Base-by-base conservation (phyloP, 148 eudicot species). In the Agrostemma githago region DNA sequence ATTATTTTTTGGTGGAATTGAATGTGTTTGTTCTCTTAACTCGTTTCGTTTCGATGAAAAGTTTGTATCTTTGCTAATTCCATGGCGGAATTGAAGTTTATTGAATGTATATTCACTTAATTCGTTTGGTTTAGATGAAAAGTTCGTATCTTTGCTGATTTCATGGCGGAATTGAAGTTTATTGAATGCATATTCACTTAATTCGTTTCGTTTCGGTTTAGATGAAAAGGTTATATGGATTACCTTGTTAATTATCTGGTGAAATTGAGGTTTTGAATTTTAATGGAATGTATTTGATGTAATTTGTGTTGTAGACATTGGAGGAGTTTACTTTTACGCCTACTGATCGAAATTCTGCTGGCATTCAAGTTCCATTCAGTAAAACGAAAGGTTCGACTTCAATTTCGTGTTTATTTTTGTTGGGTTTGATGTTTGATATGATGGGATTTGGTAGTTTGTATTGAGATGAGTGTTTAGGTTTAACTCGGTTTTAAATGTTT, bases 241-340 rank as follows among this genome's bases (percentile, higher is more conserved):
- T 26, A 26, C 34, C 34, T 26, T 48, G 2, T 48, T 1, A 48
- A 8, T 48, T 48, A 48, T 37, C 41, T 41, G 38, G 4, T 54
- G 41, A 26, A 63, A 20, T 71, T 73, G 12, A 5, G 20, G 40
- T 57, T 51, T 51, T 67, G 8, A 26, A 26, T 10, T 37, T 37
- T 65, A 17, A 16, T 57, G 34, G 34, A 26, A 26, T 26, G 34
- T 26, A 26, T 26, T 26, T 26, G 34, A 26, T 26, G 0, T 26
- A 1, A 26, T 26, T 26, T 26, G 1, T 26, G 15, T 26, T 81
- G 83, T 87, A 94, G 98, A 84, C 70, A 11, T 77, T 78, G 59
- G 89, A 90, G 20, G 84, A 77, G 74, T 83, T 91, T 34, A 68
- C 66, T 9, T 94, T 94, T 68, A 78, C 73, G 70, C 96, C 97